Base-by-base conservation (phyloP, 2,329 filamentous ascomycete genomes). In the Cercospora nicotianae region DNA sequence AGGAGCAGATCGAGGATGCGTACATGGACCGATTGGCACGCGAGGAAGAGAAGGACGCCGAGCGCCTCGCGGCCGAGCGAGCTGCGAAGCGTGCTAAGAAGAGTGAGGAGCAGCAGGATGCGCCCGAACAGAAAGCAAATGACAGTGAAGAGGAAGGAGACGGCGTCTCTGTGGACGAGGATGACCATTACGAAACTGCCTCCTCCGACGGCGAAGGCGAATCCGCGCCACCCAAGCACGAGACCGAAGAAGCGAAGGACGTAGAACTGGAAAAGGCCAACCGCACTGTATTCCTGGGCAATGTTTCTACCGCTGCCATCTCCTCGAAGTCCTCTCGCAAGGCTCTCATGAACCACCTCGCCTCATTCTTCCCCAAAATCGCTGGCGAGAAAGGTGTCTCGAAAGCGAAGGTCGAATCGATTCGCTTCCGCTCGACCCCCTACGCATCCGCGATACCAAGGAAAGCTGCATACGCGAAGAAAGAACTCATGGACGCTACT, bases 361-460 rank as follows among this genome's bases (percentile, higher is more conserved):
- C 87, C n/a, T 93, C 92, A 0, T 90, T 93, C 75, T 84, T 96
- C 60, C 84, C 79, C 73, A 84, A 78, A 73, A 82, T 82, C 70
- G 84, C 80, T 58, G 79, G 78, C 1, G 82, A 85, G 1, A 75
- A 75, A 26, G 77, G 80, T 67, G 82, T 82, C 20, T 78, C 81
- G 12, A 82, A 85, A 20, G 90, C 92, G 80, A 94, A 91, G 75
- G 84, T 99, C 55, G 92, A 97, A 78, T 97, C 94, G 2, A 85
- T 99, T 69, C 92, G 95, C 23, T 99, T 98, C 84, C 92, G 95
- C 67, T 98, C 94, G 7, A 92, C 93, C 13, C 91, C 95, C 2
- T 98, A 96, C 79, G 87, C 91, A 5, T 88, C 88, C 30, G 87
- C 89, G 16, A 86, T 97, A 66, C 95, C 95, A 60, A 97, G 97